These are phyloP conservation scores for Globisporangium carolinianum DNA, from an alignment of 352 stramenopile genomes.

Conservation along the genomic window DNA sequence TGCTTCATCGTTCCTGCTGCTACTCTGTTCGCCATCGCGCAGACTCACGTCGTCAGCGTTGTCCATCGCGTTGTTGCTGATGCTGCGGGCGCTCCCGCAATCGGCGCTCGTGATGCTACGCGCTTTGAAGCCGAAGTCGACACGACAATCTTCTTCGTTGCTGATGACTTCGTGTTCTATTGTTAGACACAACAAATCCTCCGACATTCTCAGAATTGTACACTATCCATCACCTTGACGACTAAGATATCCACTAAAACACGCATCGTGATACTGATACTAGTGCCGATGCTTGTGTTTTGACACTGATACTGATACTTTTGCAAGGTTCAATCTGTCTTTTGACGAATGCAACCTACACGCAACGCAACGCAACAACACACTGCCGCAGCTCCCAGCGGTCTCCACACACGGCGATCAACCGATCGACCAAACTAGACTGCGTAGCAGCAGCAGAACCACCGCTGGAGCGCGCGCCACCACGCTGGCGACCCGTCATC, in stretches of 20 bases:
- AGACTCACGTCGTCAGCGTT: not conserved
- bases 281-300: too few species aligned
- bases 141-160: too few species aligned
- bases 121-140: too few species aligned
- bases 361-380: not conserved
- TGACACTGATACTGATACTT: too few species aligned
- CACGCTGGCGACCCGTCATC: slow-evolving; percentile 5
- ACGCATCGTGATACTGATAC: too few species aligned
- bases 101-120: not conserved
- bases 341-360: not conserved
- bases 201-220: too few species aligned
- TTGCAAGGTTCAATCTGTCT: too few species aligned
- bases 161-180: too few species aligned
- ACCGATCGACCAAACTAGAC: slow-evolving; percentile 1
- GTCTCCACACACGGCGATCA: not conserved
- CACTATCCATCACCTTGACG: too few species aligned
- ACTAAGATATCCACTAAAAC: too few species aligned
- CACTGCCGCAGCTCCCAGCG: too few species aligned
- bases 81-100: not conserved
- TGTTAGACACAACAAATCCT: too few species aligned
- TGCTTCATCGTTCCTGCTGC: not conserved
- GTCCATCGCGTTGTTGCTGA: not conserved
- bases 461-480: slow-evolving; percentile 20
- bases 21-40: not conserved
- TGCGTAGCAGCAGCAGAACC: slow-evolving; percentile 27